Percentiles rank a stretch among this genome's conserved stretches.
Conservation (phyloP, 805 yeast species). For the Sugiyamaella chiloensis region DNA sequence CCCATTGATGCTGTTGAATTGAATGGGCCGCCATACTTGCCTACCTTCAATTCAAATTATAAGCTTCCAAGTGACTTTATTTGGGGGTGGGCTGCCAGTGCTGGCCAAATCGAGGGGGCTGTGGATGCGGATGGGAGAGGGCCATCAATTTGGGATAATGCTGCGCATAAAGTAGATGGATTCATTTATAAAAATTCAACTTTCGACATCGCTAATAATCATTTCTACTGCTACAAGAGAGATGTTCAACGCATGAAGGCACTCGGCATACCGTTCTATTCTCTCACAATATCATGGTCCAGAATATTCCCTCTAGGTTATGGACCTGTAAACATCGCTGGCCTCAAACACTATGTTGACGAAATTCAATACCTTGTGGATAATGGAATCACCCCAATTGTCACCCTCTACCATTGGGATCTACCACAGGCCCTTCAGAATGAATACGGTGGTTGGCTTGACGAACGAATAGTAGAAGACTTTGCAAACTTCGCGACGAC, state of each 20-base stretch:
- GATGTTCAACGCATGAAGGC: slow-evolving; percentile 35
- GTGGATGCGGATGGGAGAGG: slow-evolving; percentile 35
- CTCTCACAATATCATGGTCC: slow-evolving; percentile 38
- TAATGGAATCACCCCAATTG: slow-evolving; percentile 31
- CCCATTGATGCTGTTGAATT: slow-evolving; percentile 17
- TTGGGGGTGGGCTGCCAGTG: slow-evolving; percentile 37
- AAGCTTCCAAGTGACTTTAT: slow-evolving; percentile 20
- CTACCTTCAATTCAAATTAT: slow-evolving; percentile 1
- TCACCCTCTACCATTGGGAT: slow-evolving; percentile 38
- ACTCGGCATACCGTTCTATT: slow-evolving; percentile 35
- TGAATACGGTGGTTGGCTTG: slow-evolving; percentile 30
- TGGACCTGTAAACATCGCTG: slow-evolving; percentile 27
- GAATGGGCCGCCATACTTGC: slow-evolving; percentile 19
- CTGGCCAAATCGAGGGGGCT: slow-evolving; percentile 40
- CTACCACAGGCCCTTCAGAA: slow-evolving; percentile 31
- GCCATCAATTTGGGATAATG: slow-evolving; percentile 34
- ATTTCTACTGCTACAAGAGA: slow-evolving; percentile 36
- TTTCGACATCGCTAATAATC: slow-evolving; percentile 33
- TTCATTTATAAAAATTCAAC: slow-evolving; percentile 20
- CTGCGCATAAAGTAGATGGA: slow-evolving; percentile 22
- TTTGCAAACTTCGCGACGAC: slow-evolving; percentile 36
- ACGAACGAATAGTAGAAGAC: slow-evolving; percentile 32
- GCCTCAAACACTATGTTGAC: slow-evolving; percentile 34
- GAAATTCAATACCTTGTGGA: slow-evolving; percentile 31
- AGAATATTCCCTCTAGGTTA: slow-evolving; percentile 35